Conservation (phyloP, 129 eudicot species). For the Artemisia annua region DNA sequence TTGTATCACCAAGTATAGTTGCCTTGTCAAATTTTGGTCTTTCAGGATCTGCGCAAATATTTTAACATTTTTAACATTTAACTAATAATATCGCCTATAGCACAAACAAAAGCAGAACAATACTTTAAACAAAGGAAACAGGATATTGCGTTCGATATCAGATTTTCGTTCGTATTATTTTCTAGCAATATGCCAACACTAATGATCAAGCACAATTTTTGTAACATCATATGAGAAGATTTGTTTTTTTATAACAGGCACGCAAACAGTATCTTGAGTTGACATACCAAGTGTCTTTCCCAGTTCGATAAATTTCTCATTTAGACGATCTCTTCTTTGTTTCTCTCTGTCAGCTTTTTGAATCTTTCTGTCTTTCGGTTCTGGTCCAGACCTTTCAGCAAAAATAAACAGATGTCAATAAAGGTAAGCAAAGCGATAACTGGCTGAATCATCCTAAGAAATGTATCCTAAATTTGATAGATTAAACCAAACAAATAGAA, state of each 20-base stretch:
- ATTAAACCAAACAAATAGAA: no score
- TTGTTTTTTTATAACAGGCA: background rate
- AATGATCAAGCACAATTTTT: background rate
- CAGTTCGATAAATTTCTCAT: no score
- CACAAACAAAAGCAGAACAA: background rate
- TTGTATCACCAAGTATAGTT: conserved; percentile 78
- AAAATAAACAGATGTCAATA: no score
- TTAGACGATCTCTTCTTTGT: no score
- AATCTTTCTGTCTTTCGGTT: no score
- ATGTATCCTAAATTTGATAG: no score
- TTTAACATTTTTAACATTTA: conserved; percentile 19
- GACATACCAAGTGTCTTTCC: conserved; percentile 76
- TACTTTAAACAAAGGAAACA: no score
- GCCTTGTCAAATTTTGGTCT: conserved; percentile 96
- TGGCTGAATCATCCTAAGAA: no score
- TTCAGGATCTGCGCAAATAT: no score
- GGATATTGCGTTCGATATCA: conserved; percentile 19
- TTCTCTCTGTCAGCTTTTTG: no score
- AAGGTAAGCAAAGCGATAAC: no score
- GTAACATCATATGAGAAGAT: background rate
- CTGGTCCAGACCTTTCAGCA: no score
- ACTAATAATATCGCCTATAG: conserved; percentile 10
- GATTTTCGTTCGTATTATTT: background rate
- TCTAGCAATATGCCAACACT: conserved; percentile 18
- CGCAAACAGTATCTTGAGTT: background rate